Evolutionary conservation across 768 basidiomycete species (phyloP).

Genomic region (Serendipita sp.): DNA sequence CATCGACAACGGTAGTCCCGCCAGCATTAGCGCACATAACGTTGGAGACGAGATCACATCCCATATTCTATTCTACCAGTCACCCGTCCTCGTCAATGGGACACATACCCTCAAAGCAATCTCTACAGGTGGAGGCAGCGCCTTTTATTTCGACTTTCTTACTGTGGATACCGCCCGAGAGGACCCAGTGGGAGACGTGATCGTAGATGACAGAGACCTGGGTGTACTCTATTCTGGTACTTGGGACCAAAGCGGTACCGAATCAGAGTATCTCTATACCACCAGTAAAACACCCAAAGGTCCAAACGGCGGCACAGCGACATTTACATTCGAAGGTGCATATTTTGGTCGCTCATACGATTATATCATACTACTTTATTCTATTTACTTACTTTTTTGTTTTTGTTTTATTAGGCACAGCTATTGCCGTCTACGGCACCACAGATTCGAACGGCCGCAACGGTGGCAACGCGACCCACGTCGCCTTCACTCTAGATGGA

Average conservation of each 20-base stretch:
- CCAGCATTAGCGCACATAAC: background rate
- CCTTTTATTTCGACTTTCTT: background rate
- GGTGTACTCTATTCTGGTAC: background rate
- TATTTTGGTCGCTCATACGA: background rate
- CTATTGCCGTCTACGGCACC: no score
- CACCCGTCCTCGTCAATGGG: background rate
- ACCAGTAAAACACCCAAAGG: background rate
- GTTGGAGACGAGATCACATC: background rate
- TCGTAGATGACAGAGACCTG: background rate
- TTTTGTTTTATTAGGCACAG: no score
- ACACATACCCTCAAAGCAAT: background rate
- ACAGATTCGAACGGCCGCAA: no score
- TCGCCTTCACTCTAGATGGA: no score
- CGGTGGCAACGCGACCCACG: no score
- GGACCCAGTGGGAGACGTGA: background rate
- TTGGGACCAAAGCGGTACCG: background rate
- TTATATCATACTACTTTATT: no score
- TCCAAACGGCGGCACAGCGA: background rate
- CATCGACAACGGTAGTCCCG: background rate
- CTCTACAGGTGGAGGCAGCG: background rate
- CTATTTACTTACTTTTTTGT: no score
- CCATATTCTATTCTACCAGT: background rate
- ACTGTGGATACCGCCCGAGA: background rate
- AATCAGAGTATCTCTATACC: background rate
- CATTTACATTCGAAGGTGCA: background rate